Evolutionary conservation across 345 rosid species (phyloP).

Genomic region (Diplotaxis tenuifolia): DNA sequence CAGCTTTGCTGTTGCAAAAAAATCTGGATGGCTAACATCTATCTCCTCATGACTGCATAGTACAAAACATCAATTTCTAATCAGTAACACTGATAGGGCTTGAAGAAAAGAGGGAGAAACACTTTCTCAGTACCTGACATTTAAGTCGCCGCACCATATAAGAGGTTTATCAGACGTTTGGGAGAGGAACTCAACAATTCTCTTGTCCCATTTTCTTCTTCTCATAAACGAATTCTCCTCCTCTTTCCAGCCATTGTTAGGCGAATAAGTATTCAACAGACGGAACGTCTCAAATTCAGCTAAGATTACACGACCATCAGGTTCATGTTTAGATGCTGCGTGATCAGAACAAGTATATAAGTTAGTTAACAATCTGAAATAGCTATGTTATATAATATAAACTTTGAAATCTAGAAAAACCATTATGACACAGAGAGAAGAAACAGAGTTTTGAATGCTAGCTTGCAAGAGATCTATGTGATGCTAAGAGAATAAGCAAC

Average conservation of each 20-base stretch:
- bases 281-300: conserved; percentile 78
- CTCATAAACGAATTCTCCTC: conserved; percentile 86
- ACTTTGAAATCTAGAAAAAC: not conserved
- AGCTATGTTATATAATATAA: not conserved
- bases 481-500: conserved; percentile 12
- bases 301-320: conserved; percentile 90
- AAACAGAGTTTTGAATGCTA: not conserved
- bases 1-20: conserved; percentile 79
- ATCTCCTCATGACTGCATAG: conserved; percentile 82
- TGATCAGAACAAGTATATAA: conserved; percentile 1
- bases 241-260: conserved; percentile 99
- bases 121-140: conserved; percentile 56
- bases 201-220: conserved; percentile 97
- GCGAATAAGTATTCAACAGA: conserved; percentile 80
- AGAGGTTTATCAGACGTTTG: conserved; percentile 77
- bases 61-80: too few species aligned
- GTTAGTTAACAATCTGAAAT: not conserved
- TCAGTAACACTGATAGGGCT: too few species aligned
- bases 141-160: conserved; percentile 97
- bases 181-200: conserved; percentile 66
- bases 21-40: conserved; percentile 94
- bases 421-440: not conserved
- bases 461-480: not conserved
- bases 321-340: conserved; percentile 81
- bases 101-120: not conserved